Evolutionary conservation across 179 eudicot genomes (phyloP).

Genomic region (Pouteria campechiana): DNA sequence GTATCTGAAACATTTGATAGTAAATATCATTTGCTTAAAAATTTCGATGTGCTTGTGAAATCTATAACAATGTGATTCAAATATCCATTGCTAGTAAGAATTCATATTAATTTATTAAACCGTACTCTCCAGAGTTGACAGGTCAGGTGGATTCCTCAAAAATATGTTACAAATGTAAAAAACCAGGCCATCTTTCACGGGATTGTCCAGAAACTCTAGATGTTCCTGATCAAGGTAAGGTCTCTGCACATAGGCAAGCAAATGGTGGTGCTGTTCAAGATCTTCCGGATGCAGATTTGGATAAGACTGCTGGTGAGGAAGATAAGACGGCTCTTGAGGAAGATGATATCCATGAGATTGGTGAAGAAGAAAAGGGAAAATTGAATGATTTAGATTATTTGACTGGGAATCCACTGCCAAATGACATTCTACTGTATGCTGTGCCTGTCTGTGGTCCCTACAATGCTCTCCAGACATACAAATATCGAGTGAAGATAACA

Average conservation of each 20-base stretch:
- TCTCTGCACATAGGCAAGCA: conserved; percentile 14
- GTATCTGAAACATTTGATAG: background rate
- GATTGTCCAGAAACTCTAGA: conserved; percentile 66
- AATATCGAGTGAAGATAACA: conserved; percentile 82
- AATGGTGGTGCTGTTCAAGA: conserved; percentile 16
- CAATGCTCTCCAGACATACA: conserved; percentile 68
- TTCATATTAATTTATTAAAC: background rate
- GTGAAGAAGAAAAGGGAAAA: conserved; percentile 86
- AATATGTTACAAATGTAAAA: conserved; percentile 92
- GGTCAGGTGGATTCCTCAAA: conserved; percentile 52
- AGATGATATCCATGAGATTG: conserved; percentile 95
- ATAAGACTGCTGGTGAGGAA: conserved; percentile 28
- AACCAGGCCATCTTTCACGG: conserved; percentile 79
- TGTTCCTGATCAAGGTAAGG: no score
- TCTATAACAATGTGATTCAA: background rate
- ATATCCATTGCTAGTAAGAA: background rate
- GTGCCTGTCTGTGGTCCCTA: conserved; percentile 98
- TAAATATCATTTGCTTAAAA: background rate
- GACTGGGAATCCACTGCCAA: conserved; percentile 79
- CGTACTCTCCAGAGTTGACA: conserved; percentile 6
- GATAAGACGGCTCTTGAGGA: conserved; percentile 82
- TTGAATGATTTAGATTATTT: conserved; percentile 85
- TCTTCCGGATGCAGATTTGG: conserved; percentile 11
- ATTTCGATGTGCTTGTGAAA: background rate
- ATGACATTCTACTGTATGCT: conserved; percentile 82